Conservation (phyloP, 306 rosid genomes). For the Lathyrus oleraceus region DNA sequence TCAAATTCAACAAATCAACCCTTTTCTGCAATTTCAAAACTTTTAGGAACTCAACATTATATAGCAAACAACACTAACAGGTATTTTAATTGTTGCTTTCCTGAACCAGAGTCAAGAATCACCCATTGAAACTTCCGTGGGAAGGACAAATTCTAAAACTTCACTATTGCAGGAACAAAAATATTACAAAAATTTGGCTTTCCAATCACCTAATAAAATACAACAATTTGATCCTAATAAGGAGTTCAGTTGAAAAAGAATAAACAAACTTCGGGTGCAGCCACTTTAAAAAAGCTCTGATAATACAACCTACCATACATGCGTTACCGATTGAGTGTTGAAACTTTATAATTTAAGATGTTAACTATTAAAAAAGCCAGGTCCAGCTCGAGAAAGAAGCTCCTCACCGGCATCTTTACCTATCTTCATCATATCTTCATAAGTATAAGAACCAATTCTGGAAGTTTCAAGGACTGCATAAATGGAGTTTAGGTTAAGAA, state of each 20-base stretch:
- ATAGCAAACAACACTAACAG: background rate
- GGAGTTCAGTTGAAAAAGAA: slow-evolving; percentile 24
- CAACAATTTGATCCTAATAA: slow-evolving; percentile 31
- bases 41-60: slow-evolving; percentile 1
- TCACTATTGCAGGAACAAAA: slow-evolving; percentile 22
- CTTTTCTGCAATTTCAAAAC: background rate
- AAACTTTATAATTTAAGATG: background rate
- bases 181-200: slow-evolving; percentile 40
- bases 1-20: background rate
- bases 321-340: background rate
- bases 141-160: slow-evolving; percentile 10
- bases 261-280: slow-evolving; percentile 23
- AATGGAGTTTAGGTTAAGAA: background rate
- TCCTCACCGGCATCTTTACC: slow-evolving; percentile 91
- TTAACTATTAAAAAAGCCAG: slow-evolving; percentile 66
- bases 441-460: slow-evolving; percentile 59
- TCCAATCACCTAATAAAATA: slow-evolving; percentile 31
- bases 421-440: slow-evolving; percentile 71
- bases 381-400: slow-evolving; percentile 81
- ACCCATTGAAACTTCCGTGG: background rate
- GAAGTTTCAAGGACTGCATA: slow-evolving; percentile 80
- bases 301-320: slow-evolving; percentile 21
- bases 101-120: background rate
- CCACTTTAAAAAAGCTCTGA: slow-evolving; percentile 15
- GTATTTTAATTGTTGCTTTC: background rate